Evolutionary conservation across 1,139 yeast species (phyloP), one percentile per base, ranked within the genome.

Genomic region (Blastobotrys arbuscula): DNA sequence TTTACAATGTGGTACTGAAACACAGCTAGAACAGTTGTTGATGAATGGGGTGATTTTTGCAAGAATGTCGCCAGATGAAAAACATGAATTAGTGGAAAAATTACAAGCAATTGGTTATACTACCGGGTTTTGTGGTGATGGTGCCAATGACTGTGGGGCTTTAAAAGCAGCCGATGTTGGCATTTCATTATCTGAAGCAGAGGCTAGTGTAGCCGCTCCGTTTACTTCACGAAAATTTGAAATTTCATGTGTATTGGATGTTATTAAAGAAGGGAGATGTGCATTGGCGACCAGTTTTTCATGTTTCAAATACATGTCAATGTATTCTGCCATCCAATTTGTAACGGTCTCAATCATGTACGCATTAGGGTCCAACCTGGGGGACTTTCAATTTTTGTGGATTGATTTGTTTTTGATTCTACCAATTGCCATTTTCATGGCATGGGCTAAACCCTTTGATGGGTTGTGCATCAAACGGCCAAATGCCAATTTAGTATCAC

Each of bases 41-140:
- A 72, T 89, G 71, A 81, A 78, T 55, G 81, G 92, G 53, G 79
- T 82, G 44, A 78, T 92, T 7, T 94, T 82, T 70, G 97, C 98
- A 0, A 75, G 99, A 56, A 92, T 92, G 99, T 90, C 97, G 0
- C 99, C 99, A 0, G 98, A 92, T 66, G 99, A 92, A 63, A 92
- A 92, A 63, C 96, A 92, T 64, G 98, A 92, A 67, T 73, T 92
- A 47, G 97, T 92, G 28, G 92, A 86, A 59, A 89, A 85, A 62
- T 69, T 92, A 21, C 96, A 89, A 65, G 76, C 73, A 34, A 64
- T 92, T 21, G 96, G 88, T 60, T 92, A 90, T 63, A 88, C 96
- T 0, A 95, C 89, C 40, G 96, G 97, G 1, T 92, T 92, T 67
- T 90, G 97, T 69, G 99, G 99, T 33, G 99, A 92, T 69, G 99